These are phyloP conservation scores for Fragaria ananassa DNA, from an alignment of 306 rosid species.

Conservation along the genomic window DNA sequence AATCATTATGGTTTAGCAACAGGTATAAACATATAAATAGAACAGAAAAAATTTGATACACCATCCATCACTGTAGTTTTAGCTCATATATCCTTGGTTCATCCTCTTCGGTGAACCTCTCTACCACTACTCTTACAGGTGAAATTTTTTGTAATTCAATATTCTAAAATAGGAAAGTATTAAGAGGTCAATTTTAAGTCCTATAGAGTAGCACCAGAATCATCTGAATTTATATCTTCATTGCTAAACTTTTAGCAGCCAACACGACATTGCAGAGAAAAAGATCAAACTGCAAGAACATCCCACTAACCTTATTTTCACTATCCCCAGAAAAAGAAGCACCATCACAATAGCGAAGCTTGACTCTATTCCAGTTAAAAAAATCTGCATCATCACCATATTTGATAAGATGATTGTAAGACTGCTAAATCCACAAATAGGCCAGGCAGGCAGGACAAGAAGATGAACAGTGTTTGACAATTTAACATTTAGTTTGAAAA, in stretches of 20 bases:
- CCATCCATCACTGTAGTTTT: neutral
- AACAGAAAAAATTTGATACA: neutral
- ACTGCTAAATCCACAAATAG: slow-evolving; percentile 1
- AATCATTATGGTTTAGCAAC: slow-evolving; percentile 8
- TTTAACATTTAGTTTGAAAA: slow-evolving; percentile 3
- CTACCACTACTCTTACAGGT: neutral
- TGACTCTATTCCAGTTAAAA: slow-evolving; percentile 91
- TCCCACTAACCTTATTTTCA: slow-evolving; percentile 56
- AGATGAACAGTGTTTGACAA: neutral
- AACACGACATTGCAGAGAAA: neutral
- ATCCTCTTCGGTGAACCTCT: neutral
- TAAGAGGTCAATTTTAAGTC: neutral
- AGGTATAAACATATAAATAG: slow-evolving; percentile 10
- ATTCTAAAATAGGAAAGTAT: neutral
- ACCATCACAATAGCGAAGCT: slow-evolving; percentile 98
- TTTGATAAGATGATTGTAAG: slow-evolving; percentile 19
- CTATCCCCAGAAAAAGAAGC: slow-evolving; percentile 87
- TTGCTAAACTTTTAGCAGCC: neutral
- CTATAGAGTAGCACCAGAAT: neutral
- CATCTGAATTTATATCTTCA: neutral
- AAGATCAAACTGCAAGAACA: slow-evolving; percentile 5
- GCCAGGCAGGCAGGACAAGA: slow-evolving; percentile 12
- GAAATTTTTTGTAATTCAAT: neutral
- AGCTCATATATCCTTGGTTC: neutral
- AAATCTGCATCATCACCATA: slow-evolving; percentile 52